Base-by-base conservation (phyloP, 805 yeast species). In the Grigorovia yakushimaensis region DNA sequence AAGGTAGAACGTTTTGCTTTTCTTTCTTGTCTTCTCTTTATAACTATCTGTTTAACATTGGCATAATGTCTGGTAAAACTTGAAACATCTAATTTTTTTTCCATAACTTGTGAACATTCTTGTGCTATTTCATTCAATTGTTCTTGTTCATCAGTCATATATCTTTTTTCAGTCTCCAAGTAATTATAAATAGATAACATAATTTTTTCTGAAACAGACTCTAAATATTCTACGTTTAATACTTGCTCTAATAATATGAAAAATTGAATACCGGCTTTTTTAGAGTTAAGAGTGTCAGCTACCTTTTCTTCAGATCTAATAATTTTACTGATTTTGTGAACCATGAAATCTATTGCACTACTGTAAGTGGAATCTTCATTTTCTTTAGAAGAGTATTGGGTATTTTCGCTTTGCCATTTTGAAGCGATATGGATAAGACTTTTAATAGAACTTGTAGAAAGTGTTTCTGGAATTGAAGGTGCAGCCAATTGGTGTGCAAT, bases 401-500 rank as follows among this genome's bases (percentile, higher is more conserved):
- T 70, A 11, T 69, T 50, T 4, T 71, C 60, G 21, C 64, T 56
- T 24, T 76, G 73, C 95, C 95, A 88, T 47, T 66, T 66, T 64
- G 74, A 73, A 6, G 82, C 70, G 27, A 87, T 71, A 36, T 70
- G 61, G 1, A 82, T 80, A 51, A 89, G 63, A 50, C 82, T 82
- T 61, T 82, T 85, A 20, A 84, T 79, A 24, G 77, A 72, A 59
- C 81, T 84, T 17, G 72, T 61, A 0, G 85, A 84, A 47, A 88
- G 68, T 0, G 73, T 76, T 45, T 79, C 81, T 4, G 84, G 66
- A 23, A 88, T 71, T 6, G 74, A 65, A 2, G 96, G 93, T 1
- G 96, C 96, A 22, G 84, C 79, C 43, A 91, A 67, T 69, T 87
- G 96, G 57, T 89, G 84, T 49, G 88, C 71, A 36, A 77, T 66